Evolutionary conservation across 495 filamentous ascomycete genomes (phyloP).

Genomic region (Penicillium taxi): DNA sequence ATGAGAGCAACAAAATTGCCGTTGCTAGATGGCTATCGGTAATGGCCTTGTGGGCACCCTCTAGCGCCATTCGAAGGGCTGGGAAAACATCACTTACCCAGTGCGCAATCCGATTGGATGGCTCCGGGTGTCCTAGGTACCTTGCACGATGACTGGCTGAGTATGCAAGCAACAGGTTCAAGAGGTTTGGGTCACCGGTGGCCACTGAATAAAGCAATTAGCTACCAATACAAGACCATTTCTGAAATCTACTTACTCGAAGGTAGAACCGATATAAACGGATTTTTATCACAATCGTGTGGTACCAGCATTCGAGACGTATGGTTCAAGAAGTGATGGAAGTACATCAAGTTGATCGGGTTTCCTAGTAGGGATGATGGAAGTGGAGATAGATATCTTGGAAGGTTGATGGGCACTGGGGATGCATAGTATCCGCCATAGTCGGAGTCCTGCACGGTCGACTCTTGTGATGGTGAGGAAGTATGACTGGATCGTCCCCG

Average conservation of each 20-base stretch:
- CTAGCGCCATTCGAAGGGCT: conserved; percentile 58
- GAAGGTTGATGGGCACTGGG: conserved; percentile 60
- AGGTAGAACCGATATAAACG: conserved; percentile 63
- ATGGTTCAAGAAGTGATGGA: conserved; percentile 75
- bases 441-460: conserved; percentile 9
- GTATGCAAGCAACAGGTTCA: conserved; percentile 74
- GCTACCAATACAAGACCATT: neutral
- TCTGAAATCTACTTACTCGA: conserved; percentile 44
- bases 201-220: conserved; percentile 45
- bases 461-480: neutral
- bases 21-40: conserved; percentile 72
- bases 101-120: conserved; percentile 65
- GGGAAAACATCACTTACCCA: conserved; percentile 78
- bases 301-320: conserved; percentile 68
- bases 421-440: conserved; percentile 56
- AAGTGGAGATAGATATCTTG: conserved; percentile 56
- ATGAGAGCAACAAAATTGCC: conserved; percentile 77
- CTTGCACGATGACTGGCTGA: conserved; percentile 76
- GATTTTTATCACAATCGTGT: conserved; percentile 67
- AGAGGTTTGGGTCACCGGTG: conserved; percentile 55
- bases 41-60: conserved; percentile 48
- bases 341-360: conserved; percentile 70
- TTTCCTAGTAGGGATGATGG: conserved; percentile 60
- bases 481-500: conserved; percentile 8
- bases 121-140: conserved; percentile 65